Percentiles rank a stretch among this genome's conserved stretches.
phyloP scores from a whole-genome alignment of 106 monocot genomes.

The Phalaenopsis equestris region DNA sequence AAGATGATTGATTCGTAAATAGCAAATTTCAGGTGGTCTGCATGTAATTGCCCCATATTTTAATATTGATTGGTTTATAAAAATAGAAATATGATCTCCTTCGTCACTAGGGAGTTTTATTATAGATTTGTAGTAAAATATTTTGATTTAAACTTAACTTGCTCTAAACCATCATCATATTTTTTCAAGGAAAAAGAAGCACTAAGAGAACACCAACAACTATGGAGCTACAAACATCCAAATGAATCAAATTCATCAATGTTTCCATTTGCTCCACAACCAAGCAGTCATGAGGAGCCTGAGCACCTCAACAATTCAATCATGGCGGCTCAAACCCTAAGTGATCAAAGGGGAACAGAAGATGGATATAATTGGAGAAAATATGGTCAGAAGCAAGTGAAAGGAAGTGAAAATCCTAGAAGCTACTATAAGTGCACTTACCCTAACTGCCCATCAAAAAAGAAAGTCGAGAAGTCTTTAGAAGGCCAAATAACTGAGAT shows the following conservation, averaged over 20 bases:
- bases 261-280: not conserved
- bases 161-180: not conserved
- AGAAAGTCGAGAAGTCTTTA: slow-evolving; percentile 7
- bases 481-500: slow-evolving; percentile 5
- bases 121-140: no score
- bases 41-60: no score
- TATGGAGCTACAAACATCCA: not conserved
- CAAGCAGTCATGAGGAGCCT: not conserved
- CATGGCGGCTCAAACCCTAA: slow-evolving; percentile 8
- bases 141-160: not conserved
- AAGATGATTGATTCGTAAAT: no score
- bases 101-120: no score
- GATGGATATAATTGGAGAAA: slow-evolving; percentile 13
- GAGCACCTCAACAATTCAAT: not conserved
- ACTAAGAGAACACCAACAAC: not conserved
- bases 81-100: no score
- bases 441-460: slow-evolving; percentile 3
- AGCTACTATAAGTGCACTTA: slow-evolving; percentile 8
- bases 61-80: no score
- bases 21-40: no score
- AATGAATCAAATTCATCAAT: not conserved
- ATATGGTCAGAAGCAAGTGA: slow-evolving; percentile 11
- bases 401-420: not conserved
- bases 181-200: not conserved
- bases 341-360: slow-evolving; percentile 17